A percentile compares a stretch with the other conserved stretches of the same genome.
These are phyloP conservation scores for Citrullus colocynthis DNA, from an alignment of 306 rosid genomes.

Conservation along the genomic window DNA sequence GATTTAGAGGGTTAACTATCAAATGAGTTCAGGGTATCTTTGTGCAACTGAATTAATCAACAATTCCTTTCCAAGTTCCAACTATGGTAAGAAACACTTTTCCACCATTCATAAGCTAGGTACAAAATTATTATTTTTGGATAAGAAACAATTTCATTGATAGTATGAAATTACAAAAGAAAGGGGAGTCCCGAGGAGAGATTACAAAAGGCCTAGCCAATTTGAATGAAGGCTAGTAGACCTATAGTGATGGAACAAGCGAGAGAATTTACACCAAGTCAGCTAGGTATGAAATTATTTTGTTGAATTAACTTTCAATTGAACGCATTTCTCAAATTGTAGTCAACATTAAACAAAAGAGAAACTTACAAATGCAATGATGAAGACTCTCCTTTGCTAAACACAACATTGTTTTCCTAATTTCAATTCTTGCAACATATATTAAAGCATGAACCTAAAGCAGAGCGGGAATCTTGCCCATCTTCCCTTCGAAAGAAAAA, in stretches of 20 bases:
- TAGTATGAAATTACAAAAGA: no score
- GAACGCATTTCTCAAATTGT: background rate
- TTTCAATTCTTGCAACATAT: background rate
- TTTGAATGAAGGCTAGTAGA: no score
- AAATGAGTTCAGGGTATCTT: background rate
- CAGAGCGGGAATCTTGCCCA: background rate
- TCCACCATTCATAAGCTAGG: background rate
- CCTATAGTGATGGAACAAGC: background rate
- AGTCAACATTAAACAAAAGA: background rate
- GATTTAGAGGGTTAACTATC: background rate
- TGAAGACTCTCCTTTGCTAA: background rate
- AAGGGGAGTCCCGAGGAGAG: no score
- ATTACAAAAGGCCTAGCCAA: no score
- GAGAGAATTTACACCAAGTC: background rate
- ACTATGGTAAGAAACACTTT: background rate
- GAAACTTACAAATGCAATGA: background rate
- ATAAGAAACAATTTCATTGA: background rate
- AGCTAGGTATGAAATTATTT: background rate
- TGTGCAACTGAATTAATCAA: background rate
- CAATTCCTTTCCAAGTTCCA: background rate
- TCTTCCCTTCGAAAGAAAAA: background rate
- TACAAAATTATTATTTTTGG: background rate
- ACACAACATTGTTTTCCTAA: background rate
- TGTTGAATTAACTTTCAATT: background rate
- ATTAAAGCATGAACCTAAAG: slow-evolving; percentile 2